A percentile compares a stretch with the other conserved stretches of the same genome.
These are phyloP conservation scores for Colletotrichum salicis DNA, from an alignment of 2,329 filamentous ascomycete genomes.

Conservation along the genomic window DNA sequence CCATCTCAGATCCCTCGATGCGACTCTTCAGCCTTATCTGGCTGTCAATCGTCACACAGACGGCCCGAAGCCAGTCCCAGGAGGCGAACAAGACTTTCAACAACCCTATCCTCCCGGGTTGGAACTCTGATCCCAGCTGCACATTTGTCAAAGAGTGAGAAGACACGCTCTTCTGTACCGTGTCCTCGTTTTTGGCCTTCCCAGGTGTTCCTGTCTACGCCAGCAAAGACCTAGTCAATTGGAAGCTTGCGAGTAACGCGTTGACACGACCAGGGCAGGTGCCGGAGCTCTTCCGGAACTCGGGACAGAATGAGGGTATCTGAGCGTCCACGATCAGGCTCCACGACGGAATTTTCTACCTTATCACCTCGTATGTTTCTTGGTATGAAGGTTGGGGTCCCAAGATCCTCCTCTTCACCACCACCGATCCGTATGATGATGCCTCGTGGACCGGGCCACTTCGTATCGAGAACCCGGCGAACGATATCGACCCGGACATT, in stretches of 20 bases:
- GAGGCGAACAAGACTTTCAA: conserved; percentile 23
- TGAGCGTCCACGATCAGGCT: conserved; percentile 60
- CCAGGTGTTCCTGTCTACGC: conserved; percentile 65
- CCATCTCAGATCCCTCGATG: background rate
- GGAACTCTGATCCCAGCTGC: conserved; percentile 60
- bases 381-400: conserved; percentile 39
- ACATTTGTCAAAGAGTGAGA: conserved; percentile 50
- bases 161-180: conserved; percentile 61
- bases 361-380: conserved; percentile 40
- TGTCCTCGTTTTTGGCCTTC: conserved; percentile 63
- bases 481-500: conserved; percentile 56
- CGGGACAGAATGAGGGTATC: conserved; percentile 45
- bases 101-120: conserved; percentile 62
- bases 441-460: conserved; percentile 52
- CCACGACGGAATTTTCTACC: conserved; percentile 54
- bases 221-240: conserved; percentile 60
- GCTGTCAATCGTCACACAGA: conserved; percentile 15
- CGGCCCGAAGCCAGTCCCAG: background rate
- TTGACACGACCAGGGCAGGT: conserved; percentile 54
- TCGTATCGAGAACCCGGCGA: conserved; percentile 43
- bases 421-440: conserved; percentile 51
- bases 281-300: conserved; percentile 39
- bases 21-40: conserved; percentile 11
- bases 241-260: conserved; percentile 56
- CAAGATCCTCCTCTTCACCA: conserved; percentile 53